Percentiles rank a stretch among this genome's conserved stretches.
Evolutionary conservation across 2,329 filamentous ascomycete species (phyloP).

Genomic region (Myotisia sp.): DNA sequence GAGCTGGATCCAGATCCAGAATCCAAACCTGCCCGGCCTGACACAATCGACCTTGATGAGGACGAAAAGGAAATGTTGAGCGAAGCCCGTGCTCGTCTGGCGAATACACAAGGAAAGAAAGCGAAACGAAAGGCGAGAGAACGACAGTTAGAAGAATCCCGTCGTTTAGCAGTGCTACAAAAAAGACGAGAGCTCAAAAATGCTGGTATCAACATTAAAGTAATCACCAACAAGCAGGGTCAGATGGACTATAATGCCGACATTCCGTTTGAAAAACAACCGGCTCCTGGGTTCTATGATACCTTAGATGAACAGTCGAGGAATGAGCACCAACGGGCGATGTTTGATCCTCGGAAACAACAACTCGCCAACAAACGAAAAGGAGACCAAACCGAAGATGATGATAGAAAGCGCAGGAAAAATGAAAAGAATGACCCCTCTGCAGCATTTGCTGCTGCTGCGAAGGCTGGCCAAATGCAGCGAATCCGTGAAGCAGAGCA

Average conservation of each 20-base stretch:
- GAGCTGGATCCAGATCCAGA: conserved; percentile 97
- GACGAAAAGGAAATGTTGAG: conserved; percentile 99
- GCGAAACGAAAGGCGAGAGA: conserved; percentile 95
- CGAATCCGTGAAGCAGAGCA: conserved; percentile 92
- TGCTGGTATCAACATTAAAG: conserved; percentile 95
- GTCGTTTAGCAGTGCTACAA: conserved; percentile 75
- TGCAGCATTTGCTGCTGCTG: conserved; percentile 67
- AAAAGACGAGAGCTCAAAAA: conserved; percentile 95
- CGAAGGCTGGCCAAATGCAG: conserved; percentile 87
- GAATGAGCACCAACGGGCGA: conserved; percentile 72
- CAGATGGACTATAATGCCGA: conserved; percentile 99
- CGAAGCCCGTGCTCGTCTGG: conserved; percentile 86
- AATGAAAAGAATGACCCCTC: conserved; percentile 71
- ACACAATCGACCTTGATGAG: conserved; percentile 95
- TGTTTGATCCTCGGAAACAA: conserved; percentile 85
- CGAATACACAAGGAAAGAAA: conserved; percentile 98
- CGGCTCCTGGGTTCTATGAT: conserved; percentile 82
- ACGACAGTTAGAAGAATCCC: conserved; percentile 85
- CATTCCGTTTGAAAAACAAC: conserved; percentile 90
- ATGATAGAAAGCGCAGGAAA: conserved; percentile 69
- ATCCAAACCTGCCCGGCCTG: conserved; percentile 84
- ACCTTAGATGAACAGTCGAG: conserved; percentile 64
- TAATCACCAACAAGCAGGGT: conserved; percentile 77
- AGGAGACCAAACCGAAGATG: conserved; percentile 71
- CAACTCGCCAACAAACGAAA: conserved; percentile 84